Base-by-base conservation (phyloP, 768 basidiomycete species). In the Lentinula detonsa region DNA sequence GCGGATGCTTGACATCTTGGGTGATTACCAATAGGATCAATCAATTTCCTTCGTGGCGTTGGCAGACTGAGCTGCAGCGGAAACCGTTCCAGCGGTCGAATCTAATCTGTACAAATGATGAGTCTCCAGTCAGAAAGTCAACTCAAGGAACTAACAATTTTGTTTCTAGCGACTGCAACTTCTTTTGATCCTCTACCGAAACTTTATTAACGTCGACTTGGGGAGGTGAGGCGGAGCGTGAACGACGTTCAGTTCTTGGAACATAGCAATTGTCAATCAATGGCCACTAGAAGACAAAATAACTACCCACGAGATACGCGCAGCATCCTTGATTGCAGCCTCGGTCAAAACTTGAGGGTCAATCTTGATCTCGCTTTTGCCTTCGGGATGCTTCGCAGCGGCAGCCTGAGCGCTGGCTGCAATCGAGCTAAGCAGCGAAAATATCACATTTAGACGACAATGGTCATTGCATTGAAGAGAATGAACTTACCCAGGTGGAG, bases 381-480 rank as follows among this genome's bases (percentile, higher is more conserved):
- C 52, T 5, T 61, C 42, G 6, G 68, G 71, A 59, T 71, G 72
- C 56, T 70, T 71, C 5, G 73, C 69, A 7, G 74, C 72, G 5
- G 68, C 70, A 5, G 69, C 60, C 57, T 74, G 73, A 10, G 73
- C 72, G 28, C 69, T 62, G 2, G 73, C 71, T 2, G 73, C 74
- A 31, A 73, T 68, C 16, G 72, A 73, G 35, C 46, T 48, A 48
- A 5, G 7, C 9, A 48, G 18, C 6, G 8, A 48, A 48, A 28
- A 43, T 9, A 15, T 43, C 16, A 2, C 5, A 43, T 43, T 13
- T 13, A 8, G 3, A 15, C 13, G 13, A 43, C 11, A n/a, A n/a
- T 43, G 42, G 11, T 15, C 42, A n/a, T 13, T 13, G 23, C 42
- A n/a, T 13, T 13, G 23, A 15, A n/a, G 16, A 18, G 16, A 45